Evolutionary conservation across 148 eudicot species (phyloP).

Genomic region (Tetragonia tetragonoides): DNA sequence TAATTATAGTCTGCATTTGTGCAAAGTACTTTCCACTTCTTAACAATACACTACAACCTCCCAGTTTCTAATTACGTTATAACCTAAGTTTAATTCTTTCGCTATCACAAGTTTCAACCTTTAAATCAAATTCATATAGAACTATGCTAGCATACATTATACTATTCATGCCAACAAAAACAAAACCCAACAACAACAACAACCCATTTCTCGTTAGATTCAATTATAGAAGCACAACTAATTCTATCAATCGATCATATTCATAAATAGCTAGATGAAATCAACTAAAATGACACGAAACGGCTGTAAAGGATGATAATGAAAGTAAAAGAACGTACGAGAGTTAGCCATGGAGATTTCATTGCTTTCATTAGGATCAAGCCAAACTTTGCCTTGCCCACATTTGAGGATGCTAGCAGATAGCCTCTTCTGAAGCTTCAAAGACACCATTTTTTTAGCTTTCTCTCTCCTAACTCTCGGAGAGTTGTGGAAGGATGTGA

Average conservation of each 20-base stretch:
- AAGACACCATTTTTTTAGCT: conserved; percentile 52
- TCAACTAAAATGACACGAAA: too few species aligned
- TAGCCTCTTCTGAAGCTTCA: conserved; percentile 83
- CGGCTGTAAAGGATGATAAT: background rate
- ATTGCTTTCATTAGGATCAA: conserved; percentile 74
- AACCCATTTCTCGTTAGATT: too few species aligned
- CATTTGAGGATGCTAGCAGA: conserved; percentile 70
- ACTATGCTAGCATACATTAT: too few species aligned
- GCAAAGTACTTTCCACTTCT: too few species aligned
- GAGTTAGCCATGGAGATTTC: conserved; percentile 95
- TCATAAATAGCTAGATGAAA: background rate
- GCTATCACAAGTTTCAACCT: too few species aligned
- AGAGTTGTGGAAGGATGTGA: conserved; percentile 15
- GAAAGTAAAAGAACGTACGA: conserved; percentile 32
- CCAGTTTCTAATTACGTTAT: too few species aligned
- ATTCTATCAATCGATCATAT: background rate
- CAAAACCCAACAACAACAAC: too few species aligned
- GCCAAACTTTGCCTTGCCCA: conserved; percentile 80
- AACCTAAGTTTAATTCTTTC: too few species aligned
- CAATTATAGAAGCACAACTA: background rate
- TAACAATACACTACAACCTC: too few species aligned
- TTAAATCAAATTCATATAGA: too few species aligned
- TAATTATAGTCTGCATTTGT: too few species aligned
- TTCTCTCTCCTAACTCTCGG: conserved; percentile 22
- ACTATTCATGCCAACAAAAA: too few species aligned